These are phyloP conservation scores for Aspergillus conjunctus DNA, from an alignment of 495 filamentous ascomycete genomes.

Conservation along the genomic window DNA sequence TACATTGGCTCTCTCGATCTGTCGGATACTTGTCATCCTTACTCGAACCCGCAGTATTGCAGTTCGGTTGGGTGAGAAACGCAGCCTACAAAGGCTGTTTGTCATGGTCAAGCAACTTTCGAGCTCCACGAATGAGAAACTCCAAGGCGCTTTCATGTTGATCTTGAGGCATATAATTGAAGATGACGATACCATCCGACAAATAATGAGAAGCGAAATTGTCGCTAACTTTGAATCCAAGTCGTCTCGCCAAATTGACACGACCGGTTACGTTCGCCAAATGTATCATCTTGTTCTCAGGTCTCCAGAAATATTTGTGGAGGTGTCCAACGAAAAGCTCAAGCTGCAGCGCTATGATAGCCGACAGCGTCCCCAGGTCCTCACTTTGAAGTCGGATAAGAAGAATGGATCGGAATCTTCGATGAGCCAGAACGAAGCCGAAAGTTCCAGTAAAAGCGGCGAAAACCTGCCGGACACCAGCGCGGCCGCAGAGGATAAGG, in stretches of 20 bases:
- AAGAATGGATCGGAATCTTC: slow-evolving; percentile 32
- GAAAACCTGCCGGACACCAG: slow-evolving; percentile 34
- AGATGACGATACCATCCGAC: slow-evolving; percentile 85
- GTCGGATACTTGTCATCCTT: slow-evolving; percentile 86
- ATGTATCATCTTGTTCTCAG: slow-evolving; percentile 83
- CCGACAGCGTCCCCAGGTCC: slow-evolving; percentile 56
- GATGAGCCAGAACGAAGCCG: slow-evolving; percentile 33
- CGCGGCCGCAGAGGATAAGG: slow-evolving; percentile 49
- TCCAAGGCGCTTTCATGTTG: slow-evolving; percentile 81
- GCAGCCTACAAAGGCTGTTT: slow-evolving; percentile 85
- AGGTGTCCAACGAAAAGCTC: slow-evolving; percentile 84
- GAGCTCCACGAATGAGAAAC: slow-evolving; percentile 68
- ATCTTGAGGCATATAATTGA: slow-evolving; percentile 92
- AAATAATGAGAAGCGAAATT: slow-evolving; percentile 93
- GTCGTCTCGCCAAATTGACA: slow-evolving; percentile 65
- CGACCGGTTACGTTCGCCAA: slow-evolving; percentile 69
- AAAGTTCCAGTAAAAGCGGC: slow-evolving; percentile 35
- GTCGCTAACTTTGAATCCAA: slow-evolving; percentile 69
- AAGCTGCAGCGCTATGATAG: slow-evolving; percentile 66
- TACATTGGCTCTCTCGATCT: slow-evolving; percentile 77
- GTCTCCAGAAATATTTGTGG: slow-evolving; percentile 83
- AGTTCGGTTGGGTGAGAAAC: slow-evolving; percentile 76
- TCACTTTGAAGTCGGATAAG: slow-evolving; percentile 61
- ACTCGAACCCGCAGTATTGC: slow-evolving; percentile 79
- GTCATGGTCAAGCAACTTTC: slow-evolving; percentile 92